phyloP scores from a whole-genome alignment of 176 grass and related monocot genomes.

The Juncus inflexus region DNA sequence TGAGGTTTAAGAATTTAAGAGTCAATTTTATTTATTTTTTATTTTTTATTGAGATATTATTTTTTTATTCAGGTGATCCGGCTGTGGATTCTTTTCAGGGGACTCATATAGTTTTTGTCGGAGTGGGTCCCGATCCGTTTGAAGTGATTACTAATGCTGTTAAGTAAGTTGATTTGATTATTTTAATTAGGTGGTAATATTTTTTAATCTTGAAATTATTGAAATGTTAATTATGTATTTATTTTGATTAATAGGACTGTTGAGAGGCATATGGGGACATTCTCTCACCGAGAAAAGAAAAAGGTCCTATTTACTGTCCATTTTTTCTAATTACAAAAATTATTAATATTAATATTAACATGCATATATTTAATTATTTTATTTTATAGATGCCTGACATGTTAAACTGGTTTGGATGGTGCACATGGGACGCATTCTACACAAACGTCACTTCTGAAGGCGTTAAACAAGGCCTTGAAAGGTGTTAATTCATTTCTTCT shows the following conservation, averaged over 20 bases:
- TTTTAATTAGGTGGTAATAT: background rate
- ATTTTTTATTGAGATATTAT: background rate
- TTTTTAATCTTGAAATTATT: background rate
- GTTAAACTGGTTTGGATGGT: conserved; percentile 94
- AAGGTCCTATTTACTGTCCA: conserved; percentile 35
- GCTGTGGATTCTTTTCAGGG: conserved; percentile 64
- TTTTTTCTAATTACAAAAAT: background rate
- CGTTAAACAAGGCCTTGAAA: conserved; percentile 58
- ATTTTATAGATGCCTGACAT: conserved; percentile 61
- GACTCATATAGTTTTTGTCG: conserved; percentile 69
- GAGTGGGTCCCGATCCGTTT: conserved; percentile 58
- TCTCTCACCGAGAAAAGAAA: conserved; percentile 76
- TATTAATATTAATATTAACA: conserved; percentile 22
- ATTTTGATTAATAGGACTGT: conserved; percentile 44
- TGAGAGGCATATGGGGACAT: conserved; percentile 71
- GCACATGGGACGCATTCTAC: conserved; percentile 95
- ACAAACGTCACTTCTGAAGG: conserved; percentile 64
- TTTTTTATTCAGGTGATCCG: conserved; percentile 46
- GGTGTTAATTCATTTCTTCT: conserved; percentile 27
- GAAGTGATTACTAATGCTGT: conserved; percentile 68
- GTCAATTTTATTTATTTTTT: conserved; percentile 9
- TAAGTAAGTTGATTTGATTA: conserved; percentile 48
- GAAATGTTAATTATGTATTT: background rate
- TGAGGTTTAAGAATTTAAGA: background rate
- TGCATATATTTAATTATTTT: conserved; percentile 8